phyloP scores from a whole-genome alignment of 768 basidiomycete species.

The Termitomyces sp. region DNA sequence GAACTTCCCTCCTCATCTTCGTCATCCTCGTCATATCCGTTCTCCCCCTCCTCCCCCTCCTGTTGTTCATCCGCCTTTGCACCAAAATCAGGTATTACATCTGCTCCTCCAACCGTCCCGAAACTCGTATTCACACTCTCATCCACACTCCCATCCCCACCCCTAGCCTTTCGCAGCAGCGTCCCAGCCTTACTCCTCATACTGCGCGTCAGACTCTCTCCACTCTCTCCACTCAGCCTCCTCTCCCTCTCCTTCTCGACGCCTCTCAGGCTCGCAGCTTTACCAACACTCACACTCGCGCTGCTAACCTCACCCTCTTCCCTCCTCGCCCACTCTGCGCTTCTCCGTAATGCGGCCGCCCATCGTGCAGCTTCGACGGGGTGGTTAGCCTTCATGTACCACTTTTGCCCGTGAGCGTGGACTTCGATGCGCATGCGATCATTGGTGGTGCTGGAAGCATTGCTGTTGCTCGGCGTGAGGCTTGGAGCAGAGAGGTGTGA shows the following conservation, averaged over 20 bases:
- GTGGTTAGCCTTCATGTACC: slow-evolving; percentile 83
- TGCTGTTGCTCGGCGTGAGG: neutral
- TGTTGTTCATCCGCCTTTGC: slow-evolving; percentile 14
- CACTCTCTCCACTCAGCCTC: slow-evolving; percentile 44
- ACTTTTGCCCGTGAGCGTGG: slow-evolving; percentile 61
- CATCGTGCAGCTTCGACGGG: slow-evolving; percentile 87
- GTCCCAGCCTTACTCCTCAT: slow-evolving; percentile 16
- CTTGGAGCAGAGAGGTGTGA: neutral
- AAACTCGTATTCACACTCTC: slow-evolving; percentile 9
- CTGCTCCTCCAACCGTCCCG: neutral
- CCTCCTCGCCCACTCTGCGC: slow-evolving; percentile 66
- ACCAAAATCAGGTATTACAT: slow-evolving; percentile 12
- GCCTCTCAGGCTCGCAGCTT: neutral
- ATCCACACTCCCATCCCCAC: neutral
- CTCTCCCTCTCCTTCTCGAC: slow-evolving; percentile 7
- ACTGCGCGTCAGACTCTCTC: slow-evolving; percentile 29
- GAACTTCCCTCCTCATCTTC: slow-evolving; percentile 32
- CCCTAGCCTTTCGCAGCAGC: slow-evolving; percentile 4
- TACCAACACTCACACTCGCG: neutral
- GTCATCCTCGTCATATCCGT: slow-evolving; percentile 24
- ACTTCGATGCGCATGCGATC: slow-evolving; percentile 83
- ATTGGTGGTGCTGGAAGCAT: slow-evolving; percentile 14
- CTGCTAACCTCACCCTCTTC: slow-evolving; percentile 23
- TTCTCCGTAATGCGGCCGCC: slow-evolving; percentile 69
- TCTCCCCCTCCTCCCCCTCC: slow-evolving; percentile 18